Evolutionary conservation across 352 stramenopile species (phyloP).

Genomic region (Blastocystis sp.): DNA sequence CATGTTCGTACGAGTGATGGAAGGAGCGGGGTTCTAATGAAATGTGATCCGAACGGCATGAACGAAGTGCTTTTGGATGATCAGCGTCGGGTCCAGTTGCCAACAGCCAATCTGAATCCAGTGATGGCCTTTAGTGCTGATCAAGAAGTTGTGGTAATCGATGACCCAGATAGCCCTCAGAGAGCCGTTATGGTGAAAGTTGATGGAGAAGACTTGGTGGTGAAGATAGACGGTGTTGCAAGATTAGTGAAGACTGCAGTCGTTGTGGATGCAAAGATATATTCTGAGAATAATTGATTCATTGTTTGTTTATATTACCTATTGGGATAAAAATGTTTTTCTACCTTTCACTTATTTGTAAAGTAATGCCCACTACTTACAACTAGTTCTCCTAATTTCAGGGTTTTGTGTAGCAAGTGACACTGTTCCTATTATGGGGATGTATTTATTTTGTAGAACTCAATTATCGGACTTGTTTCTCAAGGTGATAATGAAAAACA

Average conservation of each 20-base stretch:
- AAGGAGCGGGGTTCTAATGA: not conserved
- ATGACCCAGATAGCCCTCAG: not conserved
- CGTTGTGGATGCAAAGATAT: not conserved
- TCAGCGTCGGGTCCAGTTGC: not conserved
- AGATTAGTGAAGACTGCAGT: not conserved
- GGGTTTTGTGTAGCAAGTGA: too few relatives aligned
- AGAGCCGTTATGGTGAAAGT: not conserved
- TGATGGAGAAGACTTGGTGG: not conserved
- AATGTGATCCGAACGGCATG: not conserved
- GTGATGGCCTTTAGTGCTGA: not conserved
- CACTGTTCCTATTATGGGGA: too few relatives aligned
- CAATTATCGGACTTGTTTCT: too few relatives aligned
- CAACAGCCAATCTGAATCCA: not conserved
- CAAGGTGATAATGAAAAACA: too few relatives aligned
- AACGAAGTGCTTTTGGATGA: not conserved
- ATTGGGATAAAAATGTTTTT: too few relatives aligned
- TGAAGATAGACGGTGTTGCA: not conserved
- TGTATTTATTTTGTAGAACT: too few relatives aligned
- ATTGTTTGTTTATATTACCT: not conserved
- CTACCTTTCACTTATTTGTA: too few relatives aligned
- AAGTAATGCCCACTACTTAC: too few relatives aligned
- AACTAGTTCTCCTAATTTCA: too few relatives aligned
- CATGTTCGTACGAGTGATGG: not conserved
- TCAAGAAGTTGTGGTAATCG: not conserved
- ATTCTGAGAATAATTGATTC: not conserved